Evolutionary conservation across 75 land plant genomes (phyloP), one percentile per base, ranked within the genome.

Genomic region (Pinus taeda): DNA sequence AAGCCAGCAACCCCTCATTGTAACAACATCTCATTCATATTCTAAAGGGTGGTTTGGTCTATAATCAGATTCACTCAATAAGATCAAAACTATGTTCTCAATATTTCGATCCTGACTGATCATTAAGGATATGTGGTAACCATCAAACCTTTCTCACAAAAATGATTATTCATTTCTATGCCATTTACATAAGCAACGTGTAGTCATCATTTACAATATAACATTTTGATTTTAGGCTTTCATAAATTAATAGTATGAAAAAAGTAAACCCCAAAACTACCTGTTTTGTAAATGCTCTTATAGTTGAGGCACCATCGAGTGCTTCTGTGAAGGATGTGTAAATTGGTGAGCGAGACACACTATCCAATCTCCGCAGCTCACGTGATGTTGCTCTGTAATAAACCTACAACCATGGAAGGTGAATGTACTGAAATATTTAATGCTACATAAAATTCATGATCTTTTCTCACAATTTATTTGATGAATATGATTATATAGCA

Each of bases 341-440:
- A 12, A 96, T 89, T 42, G 98, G 99, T 36, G 98, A 94, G 17
- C 99, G 98, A 66, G 93, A 90, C 75, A 95, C 91, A 84, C 99
- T 94, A 65, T 97, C 98, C 37, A 97, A 90, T 78, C 99, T 87
- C 76, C 99, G 83, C 60, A 97, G 71, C 77, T 97, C 99, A 58
- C 99, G 91, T 53, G 99, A 90, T 71, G 99, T 97, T 61, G 82
- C 90, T 71, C 99, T 88, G 74, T 97, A 97, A 73, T 89, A 94
- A 66, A 82, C 87, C 99, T 96, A 80, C 60, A 79, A 69, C 8
- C 53, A 69, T 37, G 14, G 13, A 69, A 39, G 42, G 71, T 69
- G 36, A 20, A 17, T 5, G 20, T 42, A 37, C 6, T 65, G 7
- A 65, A 65, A 15, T 18, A 39, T 69, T 18, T 37, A 45, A 42